Conservation (phyloP, 768 basidiomycete genomes). For the Arthromyces matolae region DNA sequence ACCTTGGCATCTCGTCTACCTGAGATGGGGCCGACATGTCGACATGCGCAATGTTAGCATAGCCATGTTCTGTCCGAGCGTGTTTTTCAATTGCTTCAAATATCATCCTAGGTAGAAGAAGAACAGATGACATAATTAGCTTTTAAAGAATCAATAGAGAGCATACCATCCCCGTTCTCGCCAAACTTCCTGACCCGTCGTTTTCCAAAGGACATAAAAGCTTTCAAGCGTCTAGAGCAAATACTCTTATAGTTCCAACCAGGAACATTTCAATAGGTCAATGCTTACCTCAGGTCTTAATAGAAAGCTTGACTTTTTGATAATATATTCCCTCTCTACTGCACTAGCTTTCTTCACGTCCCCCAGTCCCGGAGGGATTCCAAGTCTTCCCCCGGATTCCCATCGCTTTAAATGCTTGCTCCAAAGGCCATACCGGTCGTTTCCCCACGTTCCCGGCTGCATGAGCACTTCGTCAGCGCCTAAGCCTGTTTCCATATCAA, state of each 20-base stretch:
- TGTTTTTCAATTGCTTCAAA: conserved; percentile 48
- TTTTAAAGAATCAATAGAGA: neutral
- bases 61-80: conserved; percentile 41
- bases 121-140: neutral
- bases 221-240: conserved; percentile 45
- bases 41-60: conserved; percentile 40
- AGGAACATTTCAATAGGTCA: neutral
- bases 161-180: conserved; percentile 48
- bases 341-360: conserved; percentile 18
- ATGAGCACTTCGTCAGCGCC: conserved; percentile 54
- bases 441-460: conserved; percentile 15
- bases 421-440: conserved; percentile 31
- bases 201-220: conserved; percentile 51
- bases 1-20: conserved; percentile 54
- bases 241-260: neutral
- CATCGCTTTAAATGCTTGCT: conserved; percentile 37
- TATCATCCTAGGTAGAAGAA: conserved; percentile 26
- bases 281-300: conserved; percentile 49
- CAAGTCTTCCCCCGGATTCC: conserved; percentile 36
- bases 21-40: conserved; percentile 25
- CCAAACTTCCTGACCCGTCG: conserved; percentile 48
- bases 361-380: conserved; percentile 33
- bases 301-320: conserved; percentile 31
- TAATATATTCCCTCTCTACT: conserved; percentile 36
- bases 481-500: conserved; percentile 59